These are phyloP conservation scores for Lipomyces sp. DNA, from an alignment of 805 yeast species.

Conservation along the genomic window DNA sequence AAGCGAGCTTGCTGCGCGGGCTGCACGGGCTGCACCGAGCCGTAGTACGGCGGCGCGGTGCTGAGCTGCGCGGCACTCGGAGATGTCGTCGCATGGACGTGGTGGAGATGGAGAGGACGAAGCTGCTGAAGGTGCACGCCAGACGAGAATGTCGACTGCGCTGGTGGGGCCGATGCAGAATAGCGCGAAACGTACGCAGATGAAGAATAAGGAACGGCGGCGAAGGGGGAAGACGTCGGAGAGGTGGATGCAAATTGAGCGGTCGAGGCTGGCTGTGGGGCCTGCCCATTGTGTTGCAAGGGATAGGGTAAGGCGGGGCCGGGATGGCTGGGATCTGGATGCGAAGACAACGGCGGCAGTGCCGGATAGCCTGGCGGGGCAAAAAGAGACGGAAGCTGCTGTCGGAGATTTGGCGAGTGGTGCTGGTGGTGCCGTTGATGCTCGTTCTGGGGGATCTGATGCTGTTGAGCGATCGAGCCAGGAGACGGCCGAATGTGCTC, in stretches of 20 bases:
- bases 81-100: no score
- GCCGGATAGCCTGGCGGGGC: no score
- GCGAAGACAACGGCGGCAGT: no score
- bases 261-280: no score
- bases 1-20: constrained; percentile 2
- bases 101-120: constrained; percentile 5
- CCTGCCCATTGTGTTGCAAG: no score
- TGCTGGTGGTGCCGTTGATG: no score
- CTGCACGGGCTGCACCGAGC: neutral
- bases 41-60: constrained; percentile 8
- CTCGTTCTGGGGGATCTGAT: no score
- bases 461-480: no score
- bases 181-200: constrained; percentile 10
- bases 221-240: constrained; percentile 4
- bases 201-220: constrained; percentile 8
- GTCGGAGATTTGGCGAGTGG: no score
- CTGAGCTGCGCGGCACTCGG: neutral
- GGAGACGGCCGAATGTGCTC: no score
- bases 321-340: neutral
- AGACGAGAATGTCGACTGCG: neutral
- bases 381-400: no score
- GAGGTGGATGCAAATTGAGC: neutral
- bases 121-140: constrained; percentile 1
- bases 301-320: neutral
- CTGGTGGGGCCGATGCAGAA: constrained; percentile 1